phyloP scores from a whole-genome alignment of 2,329 filamentous ascomycete genomes.

The Fusarium torreyae region DNA sequence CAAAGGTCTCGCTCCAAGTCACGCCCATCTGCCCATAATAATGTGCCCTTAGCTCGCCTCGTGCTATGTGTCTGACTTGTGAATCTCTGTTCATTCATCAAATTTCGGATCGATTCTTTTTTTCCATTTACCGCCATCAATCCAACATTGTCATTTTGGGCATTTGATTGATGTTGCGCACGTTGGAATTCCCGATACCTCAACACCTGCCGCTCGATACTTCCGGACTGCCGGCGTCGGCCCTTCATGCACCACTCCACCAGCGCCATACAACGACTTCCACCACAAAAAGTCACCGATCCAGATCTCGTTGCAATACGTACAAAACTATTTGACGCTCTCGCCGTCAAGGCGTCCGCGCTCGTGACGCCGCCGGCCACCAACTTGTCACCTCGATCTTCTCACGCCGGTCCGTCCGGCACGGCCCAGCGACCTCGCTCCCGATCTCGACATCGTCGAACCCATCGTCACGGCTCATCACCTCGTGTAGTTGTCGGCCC shows the following conservation, averaged over 20 bases:
- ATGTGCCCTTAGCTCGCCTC: constrained; percentile 34
- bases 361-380: constrained; percentile 39
- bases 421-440: constrained; percentile 14
- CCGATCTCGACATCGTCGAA: constrained; percentile 6
- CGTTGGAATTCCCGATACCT: background rate
- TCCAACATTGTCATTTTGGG: constrained; percentile 20
- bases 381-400: constrained; percentile 34
- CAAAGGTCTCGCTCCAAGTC: constrained; percentile 18
- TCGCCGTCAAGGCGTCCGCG: constrained; percentile 33
- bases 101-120: constrained; percentile 1
- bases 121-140: background rate
- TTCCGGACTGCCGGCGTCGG: constrained; percentile 21
- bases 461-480: constrained; percentile 23
- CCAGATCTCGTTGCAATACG: constrained; percentile 38
- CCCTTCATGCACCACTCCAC: constrained; percentile 34
- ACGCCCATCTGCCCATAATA: constrained; percentile 40
- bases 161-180: constrained; percentile 31
- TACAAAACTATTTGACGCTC: constrained; percentile 24
- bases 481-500: constrained; percentile 56
- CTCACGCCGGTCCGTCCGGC: constrained; percentile 14
- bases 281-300: constrained; percentile 33
- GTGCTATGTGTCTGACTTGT: constrained; percentile 29
- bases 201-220: constrained; percentile 4
- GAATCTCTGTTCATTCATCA: constrained; percentile 23
- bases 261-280: constrained; percentile 20